These are phyloP conservation scores for Daldinia vernicosa DNA, from an alignment of 495 filamentous ascomycete genomes.

Conservation along the genomic window DNA sequence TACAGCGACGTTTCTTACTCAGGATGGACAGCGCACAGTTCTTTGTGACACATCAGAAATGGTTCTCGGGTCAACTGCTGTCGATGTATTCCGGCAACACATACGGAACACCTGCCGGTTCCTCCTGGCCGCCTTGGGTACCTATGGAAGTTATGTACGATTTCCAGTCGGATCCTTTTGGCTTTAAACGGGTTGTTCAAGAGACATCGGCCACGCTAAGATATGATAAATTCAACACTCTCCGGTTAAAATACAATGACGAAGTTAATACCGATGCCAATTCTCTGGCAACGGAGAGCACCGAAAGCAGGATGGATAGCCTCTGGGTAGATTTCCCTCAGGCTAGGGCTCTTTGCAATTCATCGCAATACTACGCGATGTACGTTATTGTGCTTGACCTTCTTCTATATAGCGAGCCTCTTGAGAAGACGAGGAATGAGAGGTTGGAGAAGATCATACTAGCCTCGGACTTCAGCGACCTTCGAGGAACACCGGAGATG, in stretches of 20 bases:
- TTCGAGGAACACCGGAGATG: conserved; percentile 92
- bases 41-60: conserved; percentile 93
- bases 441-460: conserved; percentile 98
- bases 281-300: conserved; percentile 57
- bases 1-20: conserved; percentile 91
- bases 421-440: conserved; percentile 94
- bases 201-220: conserved; percentile 92
- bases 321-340: conserved; percentile 97
- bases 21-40: conserved; percentile 97
- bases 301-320: conserved; percentile 87
- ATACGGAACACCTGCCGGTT: conserved; percentile 85
- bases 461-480: conserved; percentile 98
- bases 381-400: conserved; percentile 97
- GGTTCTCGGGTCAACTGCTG: conserved; percentile 78
- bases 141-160: conserved; percentile 98
- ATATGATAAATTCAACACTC: conserved; percentile 98
- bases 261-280: conserved; percentile 72
- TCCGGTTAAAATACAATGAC: conserved; percentile 97
- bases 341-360: conserved; percentile 91
- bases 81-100: conserved; percentile 93
- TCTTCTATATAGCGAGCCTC: conserved; percentile 90
- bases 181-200: conserved; percentile 93
- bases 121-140: conserved; percentile 96
- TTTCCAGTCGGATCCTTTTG: conserved; percentile 89
- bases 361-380: conserved; percentile 93